phyloP scores from a whole-genome alignment of 2,329 filamentous ascomycete genomes.

The Pyrenochaeta sp. region DNA sequence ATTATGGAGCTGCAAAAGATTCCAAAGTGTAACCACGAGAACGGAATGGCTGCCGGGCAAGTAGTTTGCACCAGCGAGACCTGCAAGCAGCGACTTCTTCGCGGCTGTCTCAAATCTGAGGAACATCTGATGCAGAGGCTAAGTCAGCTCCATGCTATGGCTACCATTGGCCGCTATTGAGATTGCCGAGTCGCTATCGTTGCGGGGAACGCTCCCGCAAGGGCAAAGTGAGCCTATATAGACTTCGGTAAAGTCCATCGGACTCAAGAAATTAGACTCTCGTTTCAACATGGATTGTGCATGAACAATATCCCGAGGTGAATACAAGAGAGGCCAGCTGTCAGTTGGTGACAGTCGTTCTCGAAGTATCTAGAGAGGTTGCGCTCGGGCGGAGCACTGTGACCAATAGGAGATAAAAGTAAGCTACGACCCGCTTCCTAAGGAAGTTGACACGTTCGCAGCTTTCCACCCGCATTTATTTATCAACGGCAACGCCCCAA shows the following conservation, averaged over 20 bases:
- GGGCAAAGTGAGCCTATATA: neutral
- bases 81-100: neutral
- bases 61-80: neutral
- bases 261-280: neutral
- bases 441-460: conserved; percentile 31
- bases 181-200: neutral
- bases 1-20: neutral
- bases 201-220: conserved; percentile 4
- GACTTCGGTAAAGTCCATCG: neutral
- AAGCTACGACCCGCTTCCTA: conserved; percentile 22
- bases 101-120: conserved; percentile 9
- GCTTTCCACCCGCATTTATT: conserved; percentile 34
- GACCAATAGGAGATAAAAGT: conserved; percentile 17
- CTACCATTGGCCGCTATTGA: neutral
- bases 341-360: conserved; percentile 23
- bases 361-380: conserved; percentile 31
- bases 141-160: conserved; percentile 11
- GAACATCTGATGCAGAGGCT: conserved; percentile 8
- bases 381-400: conserved; percentile 14
- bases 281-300: neutral
- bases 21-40: neutral
- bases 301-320: conserved; percentile 3
- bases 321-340: conserved; percentile 31
- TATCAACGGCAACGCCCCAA: conserved; percentile 34
- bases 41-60: neutral